These are phyloP conservation scores for Penicillium sp. DNA, from an alignment of 2,329 filamentous ascomycete species.

Conservation along the genomic window DNA sequence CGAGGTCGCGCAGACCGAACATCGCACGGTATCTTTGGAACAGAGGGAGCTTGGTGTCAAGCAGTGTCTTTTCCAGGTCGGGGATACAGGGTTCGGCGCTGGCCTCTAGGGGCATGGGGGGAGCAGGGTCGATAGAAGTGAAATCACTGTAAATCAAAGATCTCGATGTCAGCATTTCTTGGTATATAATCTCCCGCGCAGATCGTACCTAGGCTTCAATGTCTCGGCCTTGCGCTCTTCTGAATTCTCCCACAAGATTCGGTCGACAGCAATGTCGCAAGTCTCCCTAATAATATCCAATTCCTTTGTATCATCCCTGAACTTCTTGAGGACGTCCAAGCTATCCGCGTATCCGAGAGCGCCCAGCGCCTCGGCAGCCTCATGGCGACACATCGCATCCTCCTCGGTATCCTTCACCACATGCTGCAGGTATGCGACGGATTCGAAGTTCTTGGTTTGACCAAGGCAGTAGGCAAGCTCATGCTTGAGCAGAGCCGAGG, in stretches of 20 bases:
- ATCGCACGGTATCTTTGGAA: slow-evolving; percentile 96
- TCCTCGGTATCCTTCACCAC: slow-evolving; percentile 77
- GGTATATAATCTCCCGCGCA: slow-evolving; percentile 6
- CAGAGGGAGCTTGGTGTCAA: slow-evolving; percentile 74
- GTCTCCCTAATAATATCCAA: slow-evolving; percentile 84
- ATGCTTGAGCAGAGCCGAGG: slow-evolving; percentile 89
- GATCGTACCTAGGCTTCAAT: slow-evolving; percentile 70
- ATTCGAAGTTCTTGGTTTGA: slow-evolving; percentile 75
- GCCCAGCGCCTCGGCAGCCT: slow-evolving; percentile 91
- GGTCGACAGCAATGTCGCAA: slow-evolving; percentile 91
- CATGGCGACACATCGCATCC: slow-evolving; percentile 92
- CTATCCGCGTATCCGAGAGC: slow-evolving; percentile 75
- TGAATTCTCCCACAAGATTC: slow-evolving; percentile 89
- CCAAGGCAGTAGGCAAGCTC: slow-evolving; percentile 96
- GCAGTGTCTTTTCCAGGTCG: slow-evolving; percentile 70
- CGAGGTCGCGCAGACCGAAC: slow-evolving; percentile 94
- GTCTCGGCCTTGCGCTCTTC: slow-evolving; percentile 69
- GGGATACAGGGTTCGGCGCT: slow-evolving; percentile 60
- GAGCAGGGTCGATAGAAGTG: slow-evolving; percentile 90
- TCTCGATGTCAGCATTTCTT: slow-evolving; percentile 19
- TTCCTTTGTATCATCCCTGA: slow-evolving; percentile 73
- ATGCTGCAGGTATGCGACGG: slow-evolving; percentile 67
- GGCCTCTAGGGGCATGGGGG: slow-evolving; percentile 71
- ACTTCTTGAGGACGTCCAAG: slow-evolving; percentile 67
- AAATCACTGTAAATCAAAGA: slow-evolving; percentile 67